A percentile compares a stretch with the other conserved stretches of the same genome.
These are phyloP conservation scores for Xylaria sp. DNA, from an alignment of 2,329 filamentous ascomycete genomes.

Conservation along the genomic window DNA sequence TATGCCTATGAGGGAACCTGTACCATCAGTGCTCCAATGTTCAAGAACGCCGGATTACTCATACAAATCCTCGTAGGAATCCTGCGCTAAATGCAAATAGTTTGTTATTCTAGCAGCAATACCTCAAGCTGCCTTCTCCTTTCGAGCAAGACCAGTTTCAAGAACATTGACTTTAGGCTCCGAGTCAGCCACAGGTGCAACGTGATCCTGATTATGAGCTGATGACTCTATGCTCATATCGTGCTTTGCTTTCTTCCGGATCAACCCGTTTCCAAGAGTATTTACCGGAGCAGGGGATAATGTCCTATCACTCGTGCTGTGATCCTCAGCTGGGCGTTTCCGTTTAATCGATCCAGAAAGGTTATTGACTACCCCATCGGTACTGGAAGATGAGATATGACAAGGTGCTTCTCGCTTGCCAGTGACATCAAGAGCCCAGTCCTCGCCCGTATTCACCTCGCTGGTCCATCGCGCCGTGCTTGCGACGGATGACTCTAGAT, in stretches of 20 bases:
- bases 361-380: conserved; percentile 44
- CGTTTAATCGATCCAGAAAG: conserved; percentile 52
- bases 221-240: conserved; percentile 10
- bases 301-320: background rate
- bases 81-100: background rate
- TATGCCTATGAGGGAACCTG: too few species aligned
- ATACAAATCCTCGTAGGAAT: conserved; percentile 1
- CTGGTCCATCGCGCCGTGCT: conserved; percentile 72
- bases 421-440: conserved; percentile 55
- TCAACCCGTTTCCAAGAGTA: conserved; percentile 41
- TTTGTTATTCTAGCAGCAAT: background rate
- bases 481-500: conserved; percentile 60
- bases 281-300: conserved; percentile 32
- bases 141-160: conserved; percentile 53
- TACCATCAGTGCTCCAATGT: background rate
- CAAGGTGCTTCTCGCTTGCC: conserved; percentile 44
- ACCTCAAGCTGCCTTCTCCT: conserved; percentile 47
- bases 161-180: conserved; percentile 51
- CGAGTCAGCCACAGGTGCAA: background rate
- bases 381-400: conserved; percentile 10
- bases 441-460: conserved; percentile 60
- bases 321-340: conserved; percentile 41
- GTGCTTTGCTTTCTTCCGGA: conserved; percentile 56
- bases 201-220: conserved; percentile 16
- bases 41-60: conserved; percentile 2